Evolutionary conservation across 179 eudicot genomes (phyloP).

Genomic region (Spergularia azorica): DNA sequence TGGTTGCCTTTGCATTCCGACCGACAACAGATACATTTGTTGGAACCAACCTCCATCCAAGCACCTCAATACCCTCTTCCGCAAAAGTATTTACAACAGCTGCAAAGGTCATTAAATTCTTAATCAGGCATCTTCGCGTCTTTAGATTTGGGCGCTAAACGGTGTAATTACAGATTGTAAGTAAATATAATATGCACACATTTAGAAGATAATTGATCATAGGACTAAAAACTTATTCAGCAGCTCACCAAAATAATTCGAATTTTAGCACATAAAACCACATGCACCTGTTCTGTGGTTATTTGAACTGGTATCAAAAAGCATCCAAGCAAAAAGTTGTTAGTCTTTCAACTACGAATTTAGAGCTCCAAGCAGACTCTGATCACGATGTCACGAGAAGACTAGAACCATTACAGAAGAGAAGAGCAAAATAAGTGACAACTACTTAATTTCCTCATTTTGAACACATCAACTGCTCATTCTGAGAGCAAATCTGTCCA

Average conservation of each 20-base stretch:
- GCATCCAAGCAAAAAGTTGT: not conserved
- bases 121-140: conserved; percentile 1
- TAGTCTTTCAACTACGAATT: conserved; percentile 1
- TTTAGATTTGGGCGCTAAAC: not conserved
- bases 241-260: not conserved
- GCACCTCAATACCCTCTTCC: conserved; percentile 95
- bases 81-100: conserved; percentile 63
- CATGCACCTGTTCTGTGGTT: not conserved
- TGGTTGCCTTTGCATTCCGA: conserved; percentile 82
- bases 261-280: not conserved
- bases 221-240: not conserved
- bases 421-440: too few relatives aligned
- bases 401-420: too few relatives aligned
- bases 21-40: conserved; percentile 77
- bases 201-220: not conserved
- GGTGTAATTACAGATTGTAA: not conserved
- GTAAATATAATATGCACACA: not conserved
- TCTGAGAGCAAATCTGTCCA: too few relatives aligned
- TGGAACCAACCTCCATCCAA: conserved; percentile 98
- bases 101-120: conserved; percentile 34
- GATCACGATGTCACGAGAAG: too few relatives aligned
- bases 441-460: too few relatives aligned
- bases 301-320: not conserved
- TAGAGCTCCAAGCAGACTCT: not conserved
- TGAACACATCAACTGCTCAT: too few relatives aligned